These are phyloP conservation scores for Talaromyces sp. DNA, from an alignment of 2,329 filamentous ascomycete genomes.

Conservation along the genomic window DNA sequence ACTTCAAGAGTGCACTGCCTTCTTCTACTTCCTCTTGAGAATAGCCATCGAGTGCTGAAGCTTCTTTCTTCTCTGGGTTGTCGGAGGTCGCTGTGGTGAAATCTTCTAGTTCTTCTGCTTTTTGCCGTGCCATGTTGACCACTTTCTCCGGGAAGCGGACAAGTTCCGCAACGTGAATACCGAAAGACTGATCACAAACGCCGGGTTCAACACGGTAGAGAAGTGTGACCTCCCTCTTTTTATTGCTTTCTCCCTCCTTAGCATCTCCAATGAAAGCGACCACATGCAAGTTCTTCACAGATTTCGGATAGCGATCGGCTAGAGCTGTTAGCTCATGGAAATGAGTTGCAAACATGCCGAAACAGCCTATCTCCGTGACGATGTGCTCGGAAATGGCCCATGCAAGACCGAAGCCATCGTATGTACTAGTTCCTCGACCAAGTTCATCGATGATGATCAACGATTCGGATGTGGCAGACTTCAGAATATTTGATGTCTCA, in stretches of 20 bases:
- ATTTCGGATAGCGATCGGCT: slow-evolving; percentile 72
- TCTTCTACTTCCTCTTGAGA: slow-evolving; percentile 84
- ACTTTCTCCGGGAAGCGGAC: slow-evolving; percentile 97
- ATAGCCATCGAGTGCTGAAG: slow-evolving; percentile 48
- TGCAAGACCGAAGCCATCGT: slow-evolving; percentile 96
- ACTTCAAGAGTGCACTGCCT: slow-evolving; percentile 80
- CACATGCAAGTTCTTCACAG: slow-evolving; percentile 91
- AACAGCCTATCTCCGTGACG: slow-evolving; percentile 89
- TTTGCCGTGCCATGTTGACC: slow-evolving; percentile 97
- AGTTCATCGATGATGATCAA: slow-evolving; percentile 98
- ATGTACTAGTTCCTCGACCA: slow-evolving; percentile 92
- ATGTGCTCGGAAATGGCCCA: slow-evolving; percentile 99
- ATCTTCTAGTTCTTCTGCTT: slow-evolving; percentile 96
- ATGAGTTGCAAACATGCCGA: slow-evolving; percentile 92
- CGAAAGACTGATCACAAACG: slow-evolving; percentile 95
- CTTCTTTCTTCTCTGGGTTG: slow-evolving; percentile 47
- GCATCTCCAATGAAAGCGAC: slow-evolving; percentile 78
- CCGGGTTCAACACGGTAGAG: slow-evolving; percentile 96
- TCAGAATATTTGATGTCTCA: slow-evolving; percentile 96
- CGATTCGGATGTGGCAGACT: slow-evolving; percentile 90
- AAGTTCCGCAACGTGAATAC: slow-evolving; percentile 95
- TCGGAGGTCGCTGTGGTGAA: slow-evolving; percentile 54
- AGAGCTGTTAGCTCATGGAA: slow-evolving; percentile 97
- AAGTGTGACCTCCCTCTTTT: slow-evolving; percentile 80
- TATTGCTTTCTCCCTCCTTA: slow-evolving; percentile 49